Evolutionary conservation across 148 eudicot species (phyloP).

Genomic region (Simmondsia chinensis): DNA sequence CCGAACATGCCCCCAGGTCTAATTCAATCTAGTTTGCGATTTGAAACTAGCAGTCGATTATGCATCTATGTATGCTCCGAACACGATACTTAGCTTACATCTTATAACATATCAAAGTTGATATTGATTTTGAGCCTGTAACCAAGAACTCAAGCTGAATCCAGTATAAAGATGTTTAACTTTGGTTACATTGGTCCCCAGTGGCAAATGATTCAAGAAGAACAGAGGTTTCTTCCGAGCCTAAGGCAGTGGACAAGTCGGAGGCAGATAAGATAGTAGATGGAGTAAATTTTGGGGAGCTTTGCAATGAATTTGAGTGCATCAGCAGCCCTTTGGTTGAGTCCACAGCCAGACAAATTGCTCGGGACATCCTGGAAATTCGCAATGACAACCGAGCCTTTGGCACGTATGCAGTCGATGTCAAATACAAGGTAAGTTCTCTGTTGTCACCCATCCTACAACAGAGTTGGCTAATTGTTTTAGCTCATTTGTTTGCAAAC

Average conservation of each 20-base stretch:
- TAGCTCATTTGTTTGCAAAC: too few relatives aligned
- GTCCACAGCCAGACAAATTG: conserved; percentile 94
- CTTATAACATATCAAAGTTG: background rate
- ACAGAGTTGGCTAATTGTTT: too few relatives aligned
- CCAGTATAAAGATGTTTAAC: background rate
- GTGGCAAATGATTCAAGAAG: conserved; percentile 54
- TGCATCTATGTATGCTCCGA: too few relatives aligned
- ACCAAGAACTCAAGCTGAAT: background rate
- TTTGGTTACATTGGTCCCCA: conserved; percentile 12
- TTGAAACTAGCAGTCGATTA: too few relatives aligned
- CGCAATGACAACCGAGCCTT: conserved; percentile 89
- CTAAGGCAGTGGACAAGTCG: conserved; percentile 18
- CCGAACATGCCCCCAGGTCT: too few relatives aligned
- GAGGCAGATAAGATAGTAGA: conserved; percentile 79
- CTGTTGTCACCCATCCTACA: too few relatives aligned
- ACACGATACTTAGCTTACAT: background rate
- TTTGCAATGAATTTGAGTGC: conserved; percentile 95
- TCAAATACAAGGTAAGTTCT: conserved; percentile 81
- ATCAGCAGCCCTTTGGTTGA: conserved; percentile 86
- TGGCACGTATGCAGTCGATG: conserved; percentile 70
- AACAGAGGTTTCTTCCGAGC: conserved; percentile 24
- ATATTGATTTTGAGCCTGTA: background rate
- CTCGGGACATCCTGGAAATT: conserved; percentile 84
- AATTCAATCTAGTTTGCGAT: background rate
- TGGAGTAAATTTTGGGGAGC: conserved; percentile 72